Percentiles rank a stretch among this genome's conserved stretches.
Conservation (phyloP, 768 basidiomycete genomes). For the Leccinum imitatum region DNA sequence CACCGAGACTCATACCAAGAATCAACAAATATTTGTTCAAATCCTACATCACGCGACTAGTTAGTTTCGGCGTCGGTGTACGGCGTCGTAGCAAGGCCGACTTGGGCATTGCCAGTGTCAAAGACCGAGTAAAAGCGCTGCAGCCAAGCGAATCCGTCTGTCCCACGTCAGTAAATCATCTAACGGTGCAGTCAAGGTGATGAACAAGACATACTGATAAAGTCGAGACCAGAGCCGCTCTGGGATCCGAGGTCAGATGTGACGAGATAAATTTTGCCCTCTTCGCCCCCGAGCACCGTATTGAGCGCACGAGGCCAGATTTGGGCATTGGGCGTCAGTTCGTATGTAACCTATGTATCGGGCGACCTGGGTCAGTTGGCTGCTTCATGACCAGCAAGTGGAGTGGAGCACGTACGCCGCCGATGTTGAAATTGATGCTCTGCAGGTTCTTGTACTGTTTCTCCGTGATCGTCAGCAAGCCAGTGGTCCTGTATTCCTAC, state of each 20-base stretch:
- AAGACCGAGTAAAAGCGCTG: conserved; percentile 61
- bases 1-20: too few species aligned
- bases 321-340: conserved; percentile 64
- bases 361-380: not conserved
- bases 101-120: conserved; percentile 35
- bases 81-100: conserved; percentile 29
- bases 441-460: conserved; percentile 48
- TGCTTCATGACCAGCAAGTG: not conserved
- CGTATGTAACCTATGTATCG: conserved; percentile 42
- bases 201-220: conserved; percentile 48
- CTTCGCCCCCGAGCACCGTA: conserved; percentile 52
- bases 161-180: not conserved
- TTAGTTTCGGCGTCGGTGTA: conserved; percentile 42
- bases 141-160: conserved; percentile 58
- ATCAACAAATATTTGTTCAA: not conserved
- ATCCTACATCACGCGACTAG: not conserved
- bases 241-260: conserved; percentile 49
- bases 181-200: not conserved
- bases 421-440: conserved; percentile 54
- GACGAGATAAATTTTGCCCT: conserved; percentile 53
- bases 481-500: conserved; percentile 41
- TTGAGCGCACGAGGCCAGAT: conserved; percentile 67
- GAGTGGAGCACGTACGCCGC: conserved; percentile 30
- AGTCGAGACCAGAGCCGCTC: conserved; percentile 61
- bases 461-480: conserved; percentile 53